Evolutionary conservation across 768 basidiomycete genomes (phyloP), one percentile per base, ranked within the genome.

Genomic region (Pleurotus ostreatus): DNA sequence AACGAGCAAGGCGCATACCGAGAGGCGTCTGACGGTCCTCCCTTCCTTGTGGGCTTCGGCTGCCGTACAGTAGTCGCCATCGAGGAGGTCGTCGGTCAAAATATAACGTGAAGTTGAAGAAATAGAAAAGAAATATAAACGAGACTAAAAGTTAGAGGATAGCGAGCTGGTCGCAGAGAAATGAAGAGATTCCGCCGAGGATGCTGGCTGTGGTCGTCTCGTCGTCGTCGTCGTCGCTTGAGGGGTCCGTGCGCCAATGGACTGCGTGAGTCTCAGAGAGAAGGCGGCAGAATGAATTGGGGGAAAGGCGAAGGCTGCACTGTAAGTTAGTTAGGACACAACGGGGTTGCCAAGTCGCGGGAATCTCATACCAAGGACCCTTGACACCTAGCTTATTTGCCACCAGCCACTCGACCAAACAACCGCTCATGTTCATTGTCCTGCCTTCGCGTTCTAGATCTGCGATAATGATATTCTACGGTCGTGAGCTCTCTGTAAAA

Each of bases 51-150:
- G 54, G 79, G 77, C 73, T 88, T 90, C 61, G 79, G 67, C 71
- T 81, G 84, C 70, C 88, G 78, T 64, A 83, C 73, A 64, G 82
- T 69, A 56, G 85, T 77, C 65, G 86, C 82, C 87, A 89, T 89
- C 52, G 52, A 54, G 41, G 45, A 34, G 15, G 54, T 45, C 22
- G 40, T 38, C 5, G n/a, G 38, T 38, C 25, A 55, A 55, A 45
- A 46, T 55, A 44, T 44, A 46, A 44, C 41, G 25, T 55, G 43
- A 46, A 46, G 45, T 46, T n/a, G 25, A 55, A 34, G 54, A 46
- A 37, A 55, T 16, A 25, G 52, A 55, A 55, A 40, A 46, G 39
- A 55, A 55, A 34, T 37, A 44, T 44, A 41, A 44, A 54, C 52
- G 20, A n/a, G 48, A 44, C 48, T 49, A 49, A 52, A 46, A 23